Conservation (phyloP, 495 filamentous ascomycete species). For the Hypoxylon fragiforme region DNA sequence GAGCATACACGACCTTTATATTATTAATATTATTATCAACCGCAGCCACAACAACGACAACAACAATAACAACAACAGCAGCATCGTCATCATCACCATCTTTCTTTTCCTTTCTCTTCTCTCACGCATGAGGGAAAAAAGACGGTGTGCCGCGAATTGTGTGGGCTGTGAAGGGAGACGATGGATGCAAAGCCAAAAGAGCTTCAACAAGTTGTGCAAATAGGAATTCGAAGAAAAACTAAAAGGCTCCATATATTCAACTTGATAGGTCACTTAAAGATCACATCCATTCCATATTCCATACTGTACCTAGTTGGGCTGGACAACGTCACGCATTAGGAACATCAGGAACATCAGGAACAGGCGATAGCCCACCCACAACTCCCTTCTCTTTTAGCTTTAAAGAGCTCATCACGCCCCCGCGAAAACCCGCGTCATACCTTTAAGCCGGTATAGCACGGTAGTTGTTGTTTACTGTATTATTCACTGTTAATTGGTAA, state of each 20-base stretch:
- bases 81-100: too few species aligned
- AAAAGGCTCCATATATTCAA: constrained; percentile 8
- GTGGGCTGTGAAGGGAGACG: background rate
- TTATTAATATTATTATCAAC: too few species aligned
- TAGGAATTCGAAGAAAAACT: background rate
- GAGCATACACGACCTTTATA: too few species aligned
- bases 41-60: too few species aligned
- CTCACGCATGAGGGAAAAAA: background rate
- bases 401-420: constrained; percentile 3
- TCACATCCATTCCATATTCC: too few species aligned
- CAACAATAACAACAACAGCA: too few species aligned
- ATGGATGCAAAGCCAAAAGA: too few species aligned
- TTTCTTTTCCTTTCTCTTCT: too few species aligned
- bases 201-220: background rate
- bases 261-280: constrained; percentile 9
- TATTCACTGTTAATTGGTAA: too few species aligned
- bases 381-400: background rate
- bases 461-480: too few species aligned
- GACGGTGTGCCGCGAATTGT: background rate
- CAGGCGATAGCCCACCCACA: constrained; percentile 5
- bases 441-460: too few species aligned
- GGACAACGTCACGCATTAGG: constrained; percentile 20
- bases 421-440: constrained; percentile 17
- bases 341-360: too few species aligned
- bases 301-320: constrained; percentile 19